Evolutionary conservation across 345 rosid species (phyloP).

Genomic region (Acer negundo): DNA sequence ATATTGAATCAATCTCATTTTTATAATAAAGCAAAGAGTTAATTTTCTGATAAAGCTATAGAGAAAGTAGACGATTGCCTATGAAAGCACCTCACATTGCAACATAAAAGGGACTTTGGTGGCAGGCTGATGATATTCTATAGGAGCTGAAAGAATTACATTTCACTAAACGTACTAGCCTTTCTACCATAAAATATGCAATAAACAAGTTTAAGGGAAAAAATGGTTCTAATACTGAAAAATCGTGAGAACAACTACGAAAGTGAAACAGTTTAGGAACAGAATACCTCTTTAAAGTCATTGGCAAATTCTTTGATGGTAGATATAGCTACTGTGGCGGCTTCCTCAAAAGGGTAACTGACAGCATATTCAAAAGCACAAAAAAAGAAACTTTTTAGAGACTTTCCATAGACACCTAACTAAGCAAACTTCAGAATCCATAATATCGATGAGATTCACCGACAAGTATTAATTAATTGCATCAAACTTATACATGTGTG

Average conservation of each 20-base stretch:
- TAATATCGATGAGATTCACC: background rate
- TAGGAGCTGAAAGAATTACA: background rate
- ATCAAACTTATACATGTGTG: background rate
- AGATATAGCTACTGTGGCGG: slow-evolving; percentile 75
- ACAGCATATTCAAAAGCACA: background rate
- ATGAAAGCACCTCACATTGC: background rate
- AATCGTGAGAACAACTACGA: background rate
- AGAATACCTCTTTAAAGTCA: slow-evolving; percentile 77
- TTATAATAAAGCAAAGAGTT: background rate
- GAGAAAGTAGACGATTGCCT: background rate
- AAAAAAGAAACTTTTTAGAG: background rate
- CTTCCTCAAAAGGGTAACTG: slow-evolving; percentile 90
- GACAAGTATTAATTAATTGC: background rate
- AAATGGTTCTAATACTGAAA: background rate
- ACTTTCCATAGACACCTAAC: background rate
- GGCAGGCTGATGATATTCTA: too few species aligned
- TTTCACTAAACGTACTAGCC: background rate
- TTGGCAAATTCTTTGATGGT: slow-evolving; percentile 61
- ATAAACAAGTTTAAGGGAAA: background rate
- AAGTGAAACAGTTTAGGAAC: background rate
- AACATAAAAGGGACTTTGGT: background rate
- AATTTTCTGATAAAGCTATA: background rate
- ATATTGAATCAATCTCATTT: background rate
- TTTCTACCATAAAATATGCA: background rate
- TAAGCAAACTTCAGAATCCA: background rate